Percentiles rank a stretch among this genome's conserved stretches.
Conservation (phyloP, 805 yeast species). For the Candida andamanensis region DNA sequence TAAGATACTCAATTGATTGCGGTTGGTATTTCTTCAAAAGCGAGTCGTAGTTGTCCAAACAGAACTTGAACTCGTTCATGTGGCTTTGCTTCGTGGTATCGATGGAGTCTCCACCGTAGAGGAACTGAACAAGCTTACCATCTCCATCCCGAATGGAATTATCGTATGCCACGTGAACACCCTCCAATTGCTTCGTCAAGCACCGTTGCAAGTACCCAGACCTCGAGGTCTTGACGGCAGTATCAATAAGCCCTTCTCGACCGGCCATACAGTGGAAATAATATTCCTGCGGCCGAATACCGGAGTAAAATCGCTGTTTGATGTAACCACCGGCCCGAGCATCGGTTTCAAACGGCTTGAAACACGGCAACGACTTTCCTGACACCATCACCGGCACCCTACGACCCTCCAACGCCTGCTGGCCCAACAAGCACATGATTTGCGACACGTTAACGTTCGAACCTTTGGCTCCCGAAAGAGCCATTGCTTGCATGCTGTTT, state of each 20-base stretch:
- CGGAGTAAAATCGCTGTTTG: conserved; percentile 94
- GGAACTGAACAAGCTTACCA: conserved; percentile 87
- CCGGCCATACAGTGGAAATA: conserved; percentile 99
- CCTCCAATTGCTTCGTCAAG: conserved; percentile 95
- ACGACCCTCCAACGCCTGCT: conserved; percentile 98
- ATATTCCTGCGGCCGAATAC: conserved; percentile 96
- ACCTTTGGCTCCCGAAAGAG: conserved; percentile 98
- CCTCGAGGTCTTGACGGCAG: conserved; percentile 97
- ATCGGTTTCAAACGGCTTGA: conserved; percentile 93
- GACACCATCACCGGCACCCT: conserved; percentile 99
- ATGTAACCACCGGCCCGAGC: conserved; percentile 99
- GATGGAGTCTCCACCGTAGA: conserved; percentile 96
- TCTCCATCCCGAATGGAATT: conserved; percentile 94
- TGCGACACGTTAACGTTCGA: conserved; percentile 97
- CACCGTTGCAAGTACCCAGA: conserved; percentile 98
- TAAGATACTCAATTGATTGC: conserved; percentile 49
- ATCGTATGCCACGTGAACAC: conserved; percentile 91
- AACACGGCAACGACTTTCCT: conserved; percentile 95
- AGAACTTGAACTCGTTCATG: conserved; percentile 89
- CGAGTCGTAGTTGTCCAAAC: conserved; percentile 85
- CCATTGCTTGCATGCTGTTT: conserved; percentile 99
- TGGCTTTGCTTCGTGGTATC: conserved; percentile 94
- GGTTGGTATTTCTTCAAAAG: conserved; percentile 84
- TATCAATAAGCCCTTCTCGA: conserved; percentile 98
- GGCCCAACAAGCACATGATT: conserved; percentile 98